Conservation (phyloP, 2,329 filamentous ascomycete species). For the Tolypocladium tundrense region DNA sequence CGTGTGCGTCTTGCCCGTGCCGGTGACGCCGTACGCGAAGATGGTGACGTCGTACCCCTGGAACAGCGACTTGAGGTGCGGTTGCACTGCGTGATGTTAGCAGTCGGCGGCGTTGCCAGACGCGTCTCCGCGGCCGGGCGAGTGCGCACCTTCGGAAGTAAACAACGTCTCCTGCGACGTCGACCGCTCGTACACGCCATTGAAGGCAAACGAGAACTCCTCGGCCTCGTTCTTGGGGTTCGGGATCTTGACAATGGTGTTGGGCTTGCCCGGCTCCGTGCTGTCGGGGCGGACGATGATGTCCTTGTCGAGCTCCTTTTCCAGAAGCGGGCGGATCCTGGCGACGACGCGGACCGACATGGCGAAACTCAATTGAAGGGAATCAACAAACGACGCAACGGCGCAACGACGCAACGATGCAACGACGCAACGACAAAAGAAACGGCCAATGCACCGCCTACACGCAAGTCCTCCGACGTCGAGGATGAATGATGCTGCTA, state of each 20-base stretch:
- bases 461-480: background rate
- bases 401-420: background rate
- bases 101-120: slow-evolving; percentile 2
- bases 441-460: slow-evolving; percentile 1
- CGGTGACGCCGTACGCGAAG: slow-evolving; percentile 88
- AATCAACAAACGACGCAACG: slow-evolving; percentile 4
- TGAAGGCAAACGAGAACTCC: slow-evolving; percentile 90
- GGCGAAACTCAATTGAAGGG: slow-evolving; percentile 7
- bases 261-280: slow-evolving; percentile 49
- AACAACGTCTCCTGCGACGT: slow-evolving; percentile 82
- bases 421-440: background rate
- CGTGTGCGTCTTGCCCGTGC: slow-evolving; percentile 90
- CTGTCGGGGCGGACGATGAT: slow-evolving; percentile 66
- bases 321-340: slow-evolving; percentile 77
- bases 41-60: slow-evolving; percentile 79
- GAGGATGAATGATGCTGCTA: background rate
- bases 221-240: slow-evolving; percentile 89
- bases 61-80: slow-evolving; percentile 86
- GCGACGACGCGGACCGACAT: slow-evolving; percentile 80
- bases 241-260: slow-evolving; percentile 72
- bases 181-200: slow-evolving; percentile 74
- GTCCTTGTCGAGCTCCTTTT: slow-evolving; percentile 78
- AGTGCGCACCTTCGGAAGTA: slow-evolving; percentile 65
- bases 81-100: slow-evolving; percentile 53
- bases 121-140: background rate